Conservation (phyloP, 2,329 filamentous ascomycete genomes). For the Exserohilum rostratum region DNA sequence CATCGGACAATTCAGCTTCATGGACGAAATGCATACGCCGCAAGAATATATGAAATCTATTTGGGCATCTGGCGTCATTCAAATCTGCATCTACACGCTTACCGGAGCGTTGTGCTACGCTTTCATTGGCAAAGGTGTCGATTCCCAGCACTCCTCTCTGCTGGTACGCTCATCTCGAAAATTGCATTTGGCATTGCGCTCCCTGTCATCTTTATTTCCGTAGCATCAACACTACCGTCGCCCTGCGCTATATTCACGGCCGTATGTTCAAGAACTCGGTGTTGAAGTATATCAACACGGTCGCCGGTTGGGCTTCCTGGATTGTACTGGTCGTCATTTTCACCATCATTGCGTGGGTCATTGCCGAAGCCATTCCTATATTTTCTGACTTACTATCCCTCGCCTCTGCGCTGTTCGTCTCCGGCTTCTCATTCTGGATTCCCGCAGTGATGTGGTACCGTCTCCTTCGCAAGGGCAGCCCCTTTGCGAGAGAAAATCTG, state of each 20-base stretch:
- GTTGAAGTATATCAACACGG: slow-evolving; percentile 19
- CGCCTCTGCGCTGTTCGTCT: slow-evolving; percentile 19
- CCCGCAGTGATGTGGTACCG: slow-evolving; percentile 20
- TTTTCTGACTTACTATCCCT: slow-evolving; percentile 21
- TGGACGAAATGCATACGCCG: slow-evolving; percentile 22
- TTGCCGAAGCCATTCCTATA: slow-evolving; percentile 21
- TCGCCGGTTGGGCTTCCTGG: slow-evolving; percentile 17
- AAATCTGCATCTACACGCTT: slow-evolving; percentile 21
- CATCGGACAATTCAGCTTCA: slow-evolving; percentile 20
- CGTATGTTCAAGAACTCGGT: slow-evolving; percentile 23
- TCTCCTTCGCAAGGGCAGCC: slow-evolving; percentile 12
- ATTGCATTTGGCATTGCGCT: slow-evolving; percentile 17
- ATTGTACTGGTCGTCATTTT: slow-evolving; percentile 18
- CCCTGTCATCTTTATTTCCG: slow-evolving; percentile 21
- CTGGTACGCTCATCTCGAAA: slow-evolving; percentile 14
- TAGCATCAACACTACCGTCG: slow-evolving; percentile 21
- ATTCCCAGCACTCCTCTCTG: slow-evolving; percentile 15
- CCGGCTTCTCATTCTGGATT: slow-evolving; percentile 21
- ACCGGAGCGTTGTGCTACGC: slow-evolving; percentile 21
- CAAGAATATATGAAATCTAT: slow-evolving; percentile 20
- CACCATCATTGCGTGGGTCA: slow-evolving; percentile 21
- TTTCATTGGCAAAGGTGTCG: slow-evolving; percentile 15
- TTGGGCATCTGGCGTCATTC: slow-evolving; percentile 17
- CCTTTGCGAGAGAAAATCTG: slow-evolving; percentile 15
- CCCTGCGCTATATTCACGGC: slow-evolving; percentile 22